Conservation (phyloP, 2,329 filamentous ascomycete species). For the Xylaria sp. region DNA sequence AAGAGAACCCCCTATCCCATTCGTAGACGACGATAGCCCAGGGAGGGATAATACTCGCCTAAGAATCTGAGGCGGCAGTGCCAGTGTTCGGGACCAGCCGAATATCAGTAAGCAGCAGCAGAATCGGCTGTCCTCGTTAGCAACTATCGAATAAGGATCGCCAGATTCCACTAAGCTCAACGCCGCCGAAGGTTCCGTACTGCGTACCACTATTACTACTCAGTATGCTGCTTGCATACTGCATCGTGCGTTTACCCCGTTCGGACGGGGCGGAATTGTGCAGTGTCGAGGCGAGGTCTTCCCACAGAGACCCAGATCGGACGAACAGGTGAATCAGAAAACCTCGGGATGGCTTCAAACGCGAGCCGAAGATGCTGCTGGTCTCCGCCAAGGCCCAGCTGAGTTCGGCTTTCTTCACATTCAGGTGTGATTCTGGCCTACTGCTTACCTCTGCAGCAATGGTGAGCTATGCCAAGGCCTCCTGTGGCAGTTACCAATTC, state of each 20-base stretch:
- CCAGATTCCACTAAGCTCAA: neutral
- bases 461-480: neutral
- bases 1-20: conserved; percentile 10
- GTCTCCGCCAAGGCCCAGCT: conserved; percentile 27
- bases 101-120: conserved; percentile 18
- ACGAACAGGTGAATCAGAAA: neutral
- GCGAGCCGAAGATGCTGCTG: conserved; percentile 17
- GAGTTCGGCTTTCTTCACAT: conserved; percentile 6
- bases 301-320: neutral
- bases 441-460: conserved; percentile 9
- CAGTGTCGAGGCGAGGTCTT: conserved; percentile 12
- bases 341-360: conserved; percentile 19
- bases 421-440: neutral
- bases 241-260: neutral
- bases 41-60: neutral
- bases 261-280: conserved; percentile 6
- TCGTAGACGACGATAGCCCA: neutral
- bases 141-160: conserved; percentile 1
- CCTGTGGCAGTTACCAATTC: neutral
- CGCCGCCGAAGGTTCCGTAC: conserved; percentile 14
- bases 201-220: conserved; percentile 3
- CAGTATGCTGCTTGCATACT: conserved; percentile 15
- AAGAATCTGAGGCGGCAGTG: conserved; percentile 11
- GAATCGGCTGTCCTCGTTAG: conserved; percentile 13
- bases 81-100: conserved; percentile 31